Conservation (phyloP, 2,329 filamentous ascomycete genomes). For the Ophiostoma montium region DNA sequence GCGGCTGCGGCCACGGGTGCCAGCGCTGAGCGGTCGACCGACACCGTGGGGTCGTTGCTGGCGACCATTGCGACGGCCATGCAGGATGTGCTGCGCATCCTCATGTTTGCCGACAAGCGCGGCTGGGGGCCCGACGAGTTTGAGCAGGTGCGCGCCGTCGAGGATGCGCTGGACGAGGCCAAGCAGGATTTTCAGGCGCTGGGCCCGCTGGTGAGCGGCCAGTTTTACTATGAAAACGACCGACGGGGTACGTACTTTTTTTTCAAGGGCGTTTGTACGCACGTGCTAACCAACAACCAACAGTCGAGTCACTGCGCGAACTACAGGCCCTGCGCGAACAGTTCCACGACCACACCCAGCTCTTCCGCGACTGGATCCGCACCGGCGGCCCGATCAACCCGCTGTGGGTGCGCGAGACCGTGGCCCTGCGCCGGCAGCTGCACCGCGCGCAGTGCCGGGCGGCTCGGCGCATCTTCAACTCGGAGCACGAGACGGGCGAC, state of each 20-base stretch:
- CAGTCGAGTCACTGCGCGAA: constrained; percentile 39
- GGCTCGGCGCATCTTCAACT: constrained; percentile 39
- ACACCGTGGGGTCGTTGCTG: constrained; percentile 44
- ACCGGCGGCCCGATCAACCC: constrained; percentile 41
- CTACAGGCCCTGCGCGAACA: constrained; percentile 30
- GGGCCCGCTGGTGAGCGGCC: constrained; percentile 38
- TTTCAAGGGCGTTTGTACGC: no score
- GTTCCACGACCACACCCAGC: constrained; percentile 33
- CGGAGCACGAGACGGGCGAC: constrained; percentile 27
- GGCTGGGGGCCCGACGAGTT: constrained; percentile 46
- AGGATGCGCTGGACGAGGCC: constrained; percentile 42
- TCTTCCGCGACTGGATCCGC: constrained; percentile 40
- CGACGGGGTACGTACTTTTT: constrained; percentile 29
- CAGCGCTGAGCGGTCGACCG: constrained; percentile 13
- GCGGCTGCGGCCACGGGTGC: background rate
- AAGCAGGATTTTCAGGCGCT: constrained; percentile 47
- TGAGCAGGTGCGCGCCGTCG: constrained; percentile 41
- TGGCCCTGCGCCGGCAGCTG: constrained; percentile 32
- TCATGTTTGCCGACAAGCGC: constrained; percentile 42
- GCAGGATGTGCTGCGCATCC: constrained; percentile 37
- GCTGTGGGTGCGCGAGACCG: constrained; percentile 40
- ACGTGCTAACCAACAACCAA: constrained; percentile 3
- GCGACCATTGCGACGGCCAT: constrained; percentile 41
- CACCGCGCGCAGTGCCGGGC: constrained; percentile 45
- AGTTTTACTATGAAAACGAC: constrained; percentile 44